These are phyloP conservation scores for Dioscorea cayenensis DNA, from an alignment of 116 monocot species.

Conservation along the genomic window DNA sequence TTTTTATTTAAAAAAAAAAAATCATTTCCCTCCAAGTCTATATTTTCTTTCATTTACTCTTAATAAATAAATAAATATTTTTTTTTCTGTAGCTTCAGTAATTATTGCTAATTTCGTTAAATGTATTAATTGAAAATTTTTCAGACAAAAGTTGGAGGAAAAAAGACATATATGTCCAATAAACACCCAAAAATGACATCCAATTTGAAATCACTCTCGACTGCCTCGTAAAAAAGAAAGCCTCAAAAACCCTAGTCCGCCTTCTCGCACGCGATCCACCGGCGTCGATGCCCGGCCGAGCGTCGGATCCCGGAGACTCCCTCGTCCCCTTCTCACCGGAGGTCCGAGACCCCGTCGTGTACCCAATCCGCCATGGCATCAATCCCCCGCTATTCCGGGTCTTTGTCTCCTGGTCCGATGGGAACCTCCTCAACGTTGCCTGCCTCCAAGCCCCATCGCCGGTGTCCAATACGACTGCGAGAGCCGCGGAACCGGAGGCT, in stretches of 20 bases:
- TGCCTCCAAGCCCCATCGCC: slow-evolving; percentile 40
- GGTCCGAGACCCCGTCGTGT: slow-evolving; percentile 23
- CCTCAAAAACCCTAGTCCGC: not conserved
- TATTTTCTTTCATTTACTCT: no score
- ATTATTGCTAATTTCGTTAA: no score
- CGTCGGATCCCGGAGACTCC: slow-evolving; percentile 25
- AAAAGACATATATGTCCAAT: no score
- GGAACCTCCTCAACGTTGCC: slow-evolving; percentile 74
- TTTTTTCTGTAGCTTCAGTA: no score
- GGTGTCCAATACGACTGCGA: slow-evolving; percentile 11
- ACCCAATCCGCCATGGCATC: slow-evolving; percentile 59
- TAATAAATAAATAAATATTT: no score
- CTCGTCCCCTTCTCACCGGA: slow-evolving; percentile 35
- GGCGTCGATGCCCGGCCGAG: slow-evolving; percentile 38
- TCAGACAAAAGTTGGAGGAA: no score
- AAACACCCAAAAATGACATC: no score
- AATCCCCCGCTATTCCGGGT: slow-evolving; percentile 57
- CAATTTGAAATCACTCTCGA: no score
- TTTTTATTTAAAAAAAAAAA: no score
- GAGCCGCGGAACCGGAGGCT: slow-evolving; percentile 3
- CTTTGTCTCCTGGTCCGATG: slow-evolving; percentile 68
- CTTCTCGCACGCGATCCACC: not conserved
- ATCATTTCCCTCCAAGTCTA: no score
- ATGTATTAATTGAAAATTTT: no score
- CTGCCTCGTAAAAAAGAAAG: no score